Base-by-base conservation (phyloP, 371 early-diverging fungal species). In the Lichtheimia ornata region DNA sequence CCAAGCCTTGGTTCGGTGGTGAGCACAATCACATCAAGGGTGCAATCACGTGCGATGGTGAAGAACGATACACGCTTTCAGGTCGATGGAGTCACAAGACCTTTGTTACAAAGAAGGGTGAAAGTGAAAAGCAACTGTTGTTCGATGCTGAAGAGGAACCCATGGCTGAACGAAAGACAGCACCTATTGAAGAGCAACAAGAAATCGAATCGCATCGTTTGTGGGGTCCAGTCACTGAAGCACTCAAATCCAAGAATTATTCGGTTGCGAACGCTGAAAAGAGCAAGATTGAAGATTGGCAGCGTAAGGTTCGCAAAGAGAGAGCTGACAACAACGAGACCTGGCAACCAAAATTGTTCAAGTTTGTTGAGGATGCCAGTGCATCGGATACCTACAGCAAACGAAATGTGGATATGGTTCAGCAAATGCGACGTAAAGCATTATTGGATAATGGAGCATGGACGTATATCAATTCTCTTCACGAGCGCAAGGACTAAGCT, bases 81-180 rank as follows among this genome's bases (percentile, higher is more conserved):
- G 90, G 91, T 13, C 79, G 82, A 56, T 91, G 90, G 90, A 86
- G 85, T 41, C 85, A 80, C 45, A 65, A 81, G 53, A 85, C 88
- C 5, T 80, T 65, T 51, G 82, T 69, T 53, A 76, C 73, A 15
- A 58, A 67, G 13, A 60, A 65, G 47, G 73, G 63, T 44, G 65
- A 69, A 40, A 63, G 56, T 5, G 59, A 72, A 13, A 71, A 82
- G 24, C 63, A 73, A n/a, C 67, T 82, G 7, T 74, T 91, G 69
- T 88, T 89, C 63, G 91, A 92, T 69, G 85, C 87, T 35, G 73
- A 76, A 50, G 74, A 73, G 45, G 78, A 84, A 59, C 79, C 82
- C 13, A 73, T 83, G 62, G 82, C 84, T 13, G 76, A 79, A 40
- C 81, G 84, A 25, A 62, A 70, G 17, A 81, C 85, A 44, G 69